A percentile compares a stretch with the other conserved stretches of the same genome.
Evolutionary conservation across 2,329 filamentous ascomycete species (phyloP).

Genomic region (Alternaria triticina): DNA sequence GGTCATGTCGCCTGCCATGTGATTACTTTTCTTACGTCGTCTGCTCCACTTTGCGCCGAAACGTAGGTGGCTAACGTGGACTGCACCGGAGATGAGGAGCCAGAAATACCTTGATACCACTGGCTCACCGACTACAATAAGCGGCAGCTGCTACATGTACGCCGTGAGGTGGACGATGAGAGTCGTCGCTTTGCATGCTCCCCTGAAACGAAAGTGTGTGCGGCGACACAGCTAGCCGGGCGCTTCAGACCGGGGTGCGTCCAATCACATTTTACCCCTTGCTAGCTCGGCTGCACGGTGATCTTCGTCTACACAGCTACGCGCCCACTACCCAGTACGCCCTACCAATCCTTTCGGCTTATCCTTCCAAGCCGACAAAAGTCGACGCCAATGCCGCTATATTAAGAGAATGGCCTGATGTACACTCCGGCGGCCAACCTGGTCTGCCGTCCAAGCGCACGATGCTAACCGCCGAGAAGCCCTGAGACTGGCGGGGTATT

Average conservation of each 20-base stretch:
- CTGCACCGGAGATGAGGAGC: conserved; percentile 1
- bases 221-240: conserved; percentile 32
- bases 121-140: conserved; percentile 14
- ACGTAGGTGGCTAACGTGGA: background rate
- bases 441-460: conserved; percentile 30
- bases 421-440: conserved; percentile 27
- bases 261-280: conserved; percentile 32
- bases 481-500: conserved; percentile 34
- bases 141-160: conserved; percentile 18
- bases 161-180: conserved; percentile 12
- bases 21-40: background rate
- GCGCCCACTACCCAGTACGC: conserved; percentile 33
- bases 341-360: conserved; percentile 39
- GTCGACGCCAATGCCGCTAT: conserved; percentile 37
- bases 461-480: conserved; percentile 39
- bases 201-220: conserved; percentile 34
- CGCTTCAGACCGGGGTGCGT: conserved; percentile 27
- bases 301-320: conserved; percentile 41
- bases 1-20: background rate
- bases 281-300: conserved; percentile 37
- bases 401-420: conserved; percentile 35
- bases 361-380: conserved; percentile 31
- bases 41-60: background rate
- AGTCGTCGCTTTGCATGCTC: conserved; percentile 17
- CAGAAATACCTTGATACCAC: conserved; percentile 7